Percentiles rank a stretch among this genome's conserved stretches.
These are phyloP conservation scores for Pavlovales sp. DNA, from an alignment of 208 protist genomes.

Conservation along the genomic window DNA sequence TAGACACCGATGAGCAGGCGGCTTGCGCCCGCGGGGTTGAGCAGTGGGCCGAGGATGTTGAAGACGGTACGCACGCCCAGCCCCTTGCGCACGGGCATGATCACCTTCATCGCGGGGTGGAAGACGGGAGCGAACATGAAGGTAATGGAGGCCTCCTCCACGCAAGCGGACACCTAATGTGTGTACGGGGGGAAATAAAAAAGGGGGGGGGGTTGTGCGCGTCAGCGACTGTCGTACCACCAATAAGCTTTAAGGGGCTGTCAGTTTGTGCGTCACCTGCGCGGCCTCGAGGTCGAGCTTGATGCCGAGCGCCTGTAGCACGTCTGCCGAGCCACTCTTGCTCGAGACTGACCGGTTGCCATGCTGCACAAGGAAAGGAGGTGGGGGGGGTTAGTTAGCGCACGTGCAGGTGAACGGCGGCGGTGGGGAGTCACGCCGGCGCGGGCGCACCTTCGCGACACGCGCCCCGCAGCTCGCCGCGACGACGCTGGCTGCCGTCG, in stretches of 20 bases:
- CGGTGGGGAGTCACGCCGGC: background rate
- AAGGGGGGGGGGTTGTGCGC: no score
- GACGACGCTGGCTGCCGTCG: slow-evolving; percentile 51
- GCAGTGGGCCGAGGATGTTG: slow-evolving; percentile 58
- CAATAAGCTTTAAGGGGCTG: no score
- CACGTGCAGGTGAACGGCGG: background rate
- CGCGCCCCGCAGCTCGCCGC: slow-evolving; percentile 42
- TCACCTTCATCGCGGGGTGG: slow-evolving; percentile 51
- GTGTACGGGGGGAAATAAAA: no score
- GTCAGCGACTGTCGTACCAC: no score
- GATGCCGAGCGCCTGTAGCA: slow-evolving; percentile 54
- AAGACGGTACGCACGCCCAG: slow-evolving; percentile 54
- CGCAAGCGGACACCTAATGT: no score
- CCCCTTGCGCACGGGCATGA: slow-evolving; percentile 42
- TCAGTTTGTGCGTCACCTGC: background rate
- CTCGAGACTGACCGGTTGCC: slow-evolving; percentile 53
- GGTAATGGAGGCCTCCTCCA: slow-evolving; percentile 35
- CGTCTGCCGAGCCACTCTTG: slow-evolving; percentile 51
- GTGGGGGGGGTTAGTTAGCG: no score
- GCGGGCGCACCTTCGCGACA: slow-evolving; percentile 9
- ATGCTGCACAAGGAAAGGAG: slow-evolving; percentile 56
- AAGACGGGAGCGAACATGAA: slow-evolving; percentile 59
- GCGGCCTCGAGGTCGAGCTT: slow-evolving; percentile 2
- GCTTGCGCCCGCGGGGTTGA: slow-evolving; percentile 41
- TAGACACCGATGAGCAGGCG: slow-evolving; percentile 52